Percentiles rank a stretch among this genome's conserved stretches.
Conservation (phyloP, 2,329 filamentous ascomycete genomes). For the Diaporthe sp. region DNA sequence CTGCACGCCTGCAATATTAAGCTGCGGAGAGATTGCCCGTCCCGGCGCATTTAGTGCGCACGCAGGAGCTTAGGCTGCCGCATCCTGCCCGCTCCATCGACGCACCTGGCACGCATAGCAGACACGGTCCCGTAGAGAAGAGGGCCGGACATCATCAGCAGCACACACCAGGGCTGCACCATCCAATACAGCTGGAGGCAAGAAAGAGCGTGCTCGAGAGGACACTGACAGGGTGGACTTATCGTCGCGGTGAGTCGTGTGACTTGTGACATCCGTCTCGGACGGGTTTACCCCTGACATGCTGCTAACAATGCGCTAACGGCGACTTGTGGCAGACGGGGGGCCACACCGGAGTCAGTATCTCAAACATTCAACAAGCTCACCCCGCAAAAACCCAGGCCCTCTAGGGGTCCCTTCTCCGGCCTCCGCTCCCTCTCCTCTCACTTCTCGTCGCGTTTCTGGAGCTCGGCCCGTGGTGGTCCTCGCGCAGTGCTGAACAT, state of each 20-base stretch:
- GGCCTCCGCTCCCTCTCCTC: slow-evolving; percentile 32
- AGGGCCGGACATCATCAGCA: background rate
- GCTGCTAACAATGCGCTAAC: slow-evolving; percentile 32
- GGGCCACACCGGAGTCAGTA: slow-evolving; percentile 25
- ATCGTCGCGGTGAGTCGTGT: background rate
- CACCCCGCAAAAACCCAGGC: slow-evolving; percentile 30
- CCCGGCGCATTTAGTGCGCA: slow-evolving; percentile 22
- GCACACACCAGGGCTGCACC: background rate
- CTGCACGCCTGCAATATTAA: slow-evolving; percentile 1
- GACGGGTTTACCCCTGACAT: slow-evolving; percentile 29
- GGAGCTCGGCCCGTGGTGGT: slow-evolving; percentile 26
- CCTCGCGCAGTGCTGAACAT: slow-evolving; percentile 1
- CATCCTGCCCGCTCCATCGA: slow-evolving; percentile 11
- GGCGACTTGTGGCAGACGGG: slow-evolving; percentile 24
- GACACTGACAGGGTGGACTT: background rate
- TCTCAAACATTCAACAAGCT: slow-evolving; percentile 27
- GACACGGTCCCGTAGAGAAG: background rate
- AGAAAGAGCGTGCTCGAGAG: background rate
- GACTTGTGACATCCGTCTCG: slow-evolving; percentile 32
- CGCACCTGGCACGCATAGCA: background rate
- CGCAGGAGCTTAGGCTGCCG: slow-evolving; percentile 24
- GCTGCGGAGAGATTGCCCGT: slow-evolving; percentile 29
- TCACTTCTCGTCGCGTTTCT: slow-evolving; percentile 22
- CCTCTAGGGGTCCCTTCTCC: slow-evolving; percentile 6
- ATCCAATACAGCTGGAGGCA: background rate